Conservation (phyloP, 345 rosid species). For the Erucastrum elatum region DNA sequence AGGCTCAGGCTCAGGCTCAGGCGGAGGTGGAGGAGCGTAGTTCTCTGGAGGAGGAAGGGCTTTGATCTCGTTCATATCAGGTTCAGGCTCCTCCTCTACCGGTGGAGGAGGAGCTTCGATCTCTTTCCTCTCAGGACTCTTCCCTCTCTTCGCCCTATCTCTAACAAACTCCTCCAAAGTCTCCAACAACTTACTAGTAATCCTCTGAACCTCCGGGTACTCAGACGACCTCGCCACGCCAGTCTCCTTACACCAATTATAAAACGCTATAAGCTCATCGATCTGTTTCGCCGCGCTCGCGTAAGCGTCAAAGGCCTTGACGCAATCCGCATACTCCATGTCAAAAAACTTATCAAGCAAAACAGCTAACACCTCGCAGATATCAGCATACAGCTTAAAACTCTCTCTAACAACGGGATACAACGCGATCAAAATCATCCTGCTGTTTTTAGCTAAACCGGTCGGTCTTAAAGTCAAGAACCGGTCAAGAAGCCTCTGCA, state of each 20-base stretch:
- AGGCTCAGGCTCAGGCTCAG: slow-evolving; percentile 48
- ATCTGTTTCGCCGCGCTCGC: slow-evolving; percentile 83
- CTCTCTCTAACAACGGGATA: slow-evolving; percentile 85
- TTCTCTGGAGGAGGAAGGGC: slow-evolving; percentile 83
- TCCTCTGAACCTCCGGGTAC: slow-evolving; percentile 90
- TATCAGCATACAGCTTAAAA: slow-evolving; percentile 72
- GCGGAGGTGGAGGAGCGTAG: slow-evolving; percentile 57
- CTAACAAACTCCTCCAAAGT: slow-evolving; percentile 84
- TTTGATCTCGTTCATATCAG: slow-evolving; percentile 77
- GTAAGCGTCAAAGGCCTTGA: slow-evolving; percentile 81
- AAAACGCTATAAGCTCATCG: slow-evolving; percentile 76
- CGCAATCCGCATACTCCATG: slow-evolving; percentile 84
- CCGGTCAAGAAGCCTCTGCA: slow-evolving; percentile 68
- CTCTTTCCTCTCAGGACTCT: slow-evolving; percentile 61
- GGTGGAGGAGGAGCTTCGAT: slow-evolving; percentile 47
- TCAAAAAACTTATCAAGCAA: slow-evolving; percentile 82
- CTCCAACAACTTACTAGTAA: slow-evolving; percentile 74
- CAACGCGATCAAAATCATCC: slow-evolving; percentile 71
- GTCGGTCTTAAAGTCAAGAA: slow-evolving; percentile 75
- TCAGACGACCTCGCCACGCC: slow-evolving; percentile 90
- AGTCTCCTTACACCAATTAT: slow-evolving; percentile 82
- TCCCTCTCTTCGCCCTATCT: slow-evolving; percentile 67
- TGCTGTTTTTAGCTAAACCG: slow-evolving; percentile 70
- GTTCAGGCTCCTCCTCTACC: slow-evolving; percentile 43
- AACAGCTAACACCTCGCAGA: slow-evolving; percentile 78